A percentile compares a stretch with the other conserved stretches of the same genome.
These are phyloP conservation scores for Paspalum notatum DNA, from an alignment of 176 grass and related monocot genomes.

Conservation along the genomic window DNA sequence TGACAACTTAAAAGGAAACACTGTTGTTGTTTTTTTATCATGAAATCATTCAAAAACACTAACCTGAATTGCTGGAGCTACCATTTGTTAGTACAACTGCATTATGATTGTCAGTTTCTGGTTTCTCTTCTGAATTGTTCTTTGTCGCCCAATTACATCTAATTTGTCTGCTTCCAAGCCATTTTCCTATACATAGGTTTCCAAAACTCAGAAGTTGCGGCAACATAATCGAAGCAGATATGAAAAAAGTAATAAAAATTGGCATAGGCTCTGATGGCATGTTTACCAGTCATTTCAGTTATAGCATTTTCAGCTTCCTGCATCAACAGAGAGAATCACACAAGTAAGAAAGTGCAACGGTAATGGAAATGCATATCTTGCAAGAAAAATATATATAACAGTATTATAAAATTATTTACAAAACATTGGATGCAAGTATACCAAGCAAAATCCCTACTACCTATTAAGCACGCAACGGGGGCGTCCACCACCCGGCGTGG, in stretches of 20 bases:
- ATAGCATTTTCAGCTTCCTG: constrained; percentile 90
- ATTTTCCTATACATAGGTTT: constrained; percentile 59
- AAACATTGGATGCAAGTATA: not conserved
- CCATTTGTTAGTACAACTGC: constrained; percentile 75
- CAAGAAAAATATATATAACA: not conserved
- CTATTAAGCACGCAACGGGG: no score
- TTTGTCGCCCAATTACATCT: constrained; percentile 86
- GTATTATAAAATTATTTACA: not conserved
- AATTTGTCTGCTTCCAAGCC: constrained; percentile 91
- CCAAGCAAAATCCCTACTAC: not conserved
- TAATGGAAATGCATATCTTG: not conserved
- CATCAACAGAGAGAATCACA: constrained; percentile 31
- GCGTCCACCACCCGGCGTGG: no score
- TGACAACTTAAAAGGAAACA: not conserved
- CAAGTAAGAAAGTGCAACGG: not conserved
- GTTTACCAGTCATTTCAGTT: constrained; percentile 79
- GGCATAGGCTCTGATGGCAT: constrained; percentile 1
- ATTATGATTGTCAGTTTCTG: constrained; percentile 69
- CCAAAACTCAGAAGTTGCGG: constrained; percentile 28
- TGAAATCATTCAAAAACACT: constrained; percentile 28
- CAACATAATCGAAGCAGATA: constrained; percentile 1
- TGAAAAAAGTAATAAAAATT: constrained; percentile 1
- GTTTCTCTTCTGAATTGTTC: constrained; percentile 77
- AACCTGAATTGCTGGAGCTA: constrained; percentile 66
- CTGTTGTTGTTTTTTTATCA: constrained; percentile 8